Evolutionary conservation across 352 stramenopile species (phyloP), one percentile per base, ranked within the genome.

Genomic region (Pythium graminicola): DNA sequence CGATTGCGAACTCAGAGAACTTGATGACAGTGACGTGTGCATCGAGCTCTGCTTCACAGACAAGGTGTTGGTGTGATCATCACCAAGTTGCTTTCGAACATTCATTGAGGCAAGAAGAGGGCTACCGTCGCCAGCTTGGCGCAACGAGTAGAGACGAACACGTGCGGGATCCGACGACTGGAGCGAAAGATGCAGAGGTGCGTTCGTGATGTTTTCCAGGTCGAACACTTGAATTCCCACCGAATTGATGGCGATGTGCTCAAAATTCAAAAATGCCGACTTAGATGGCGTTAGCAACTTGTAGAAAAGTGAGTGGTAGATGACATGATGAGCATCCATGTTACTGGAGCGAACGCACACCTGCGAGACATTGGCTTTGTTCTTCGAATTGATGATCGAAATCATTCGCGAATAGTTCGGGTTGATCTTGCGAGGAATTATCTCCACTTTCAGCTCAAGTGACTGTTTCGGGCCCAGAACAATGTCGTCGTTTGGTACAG

Each of bases 251-350:
- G 77, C 63, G 24, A 95, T 76, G 23, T 93, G 76, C 20, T 95
- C 84, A 48, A 95, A 95, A 39, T 93, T 95, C 27, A 95, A 52
- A 42, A 95, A 93, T 36, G 81, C 85, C 11, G 82, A 91, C 48
- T 73, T 83, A 23, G 81, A 89, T 35, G 80, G 81, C 17, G 85
- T 95, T 50, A 93, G 50, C 20, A 95, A 66, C 47, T 91, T 93
- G 79, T 95, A 95, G 54, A 93, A 95, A 28, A 93, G 62, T 27
- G 85, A 95, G 51, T 95, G 85, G 50, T 95, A 95, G 49, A 95
- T 95, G 26, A 95, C 85, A 52, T 94, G 83, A 44, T 95, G 82
- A 1, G 85, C 83, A 42, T 95, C 85, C 85, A 95, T 95, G 59
- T 95, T 95, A 69, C 83, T 93, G 10, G 82, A 94, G 8, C 83